Conservation (phyloP, 139 green algal species). For the Chlorokybus atmophyticus region DNA sequence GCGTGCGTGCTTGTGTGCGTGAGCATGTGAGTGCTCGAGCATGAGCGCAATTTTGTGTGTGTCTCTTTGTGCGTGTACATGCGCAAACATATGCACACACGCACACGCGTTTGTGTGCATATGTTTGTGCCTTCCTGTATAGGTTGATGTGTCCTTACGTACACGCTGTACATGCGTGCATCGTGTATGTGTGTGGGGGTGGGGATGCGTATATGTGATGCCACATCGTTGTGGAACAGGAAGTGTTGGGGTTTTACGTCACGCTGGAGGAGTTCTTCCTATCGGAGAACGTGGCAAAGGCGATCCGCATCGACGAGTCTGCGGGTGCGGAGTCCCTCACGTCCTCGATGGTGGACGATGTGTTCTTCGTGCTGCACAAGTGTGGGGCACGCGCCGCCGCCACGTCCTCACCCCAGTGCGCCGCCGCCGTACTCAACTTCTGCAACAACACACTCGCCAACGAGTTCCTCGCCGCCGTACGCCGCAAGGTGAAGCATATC, state of each 20-base stretch:
- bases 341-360: constrained; percentile 80
- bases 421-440: constrained; percentile 19
- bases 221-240: constrained; percentile 32
- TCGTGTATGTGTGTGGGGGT: neutral
- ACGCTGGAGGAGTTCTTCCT: constrained; percentile 86
- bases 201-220: neutral
- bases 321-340: constrained; percentile 44
- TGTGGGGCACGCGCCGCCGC: constrained; percentile 51
- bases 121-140: neutral
- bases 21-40: no score
- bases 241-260: constrained; percentile 76
- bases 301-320: constrained; percentile 71
- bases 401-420: constrained; percentile 33
- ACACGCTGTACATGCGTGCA: no score
- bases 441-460: constrained; percentile 48
- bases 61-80: no score
- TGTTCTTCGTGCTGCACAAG: constrained; percentile 87
- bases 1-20: no score
- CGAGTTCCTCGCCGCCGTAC: constrained; percentile 35
- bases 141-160: no score
- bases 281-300: constrained; percentile 70
- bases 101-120: neutral
- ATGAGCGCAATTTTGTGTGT: no score
- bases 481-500: constrained; percentile 31
- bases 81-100: no score